Conservation (phyloP, 257 asterid genomes). For the Catharanthus roseus region DNA sequence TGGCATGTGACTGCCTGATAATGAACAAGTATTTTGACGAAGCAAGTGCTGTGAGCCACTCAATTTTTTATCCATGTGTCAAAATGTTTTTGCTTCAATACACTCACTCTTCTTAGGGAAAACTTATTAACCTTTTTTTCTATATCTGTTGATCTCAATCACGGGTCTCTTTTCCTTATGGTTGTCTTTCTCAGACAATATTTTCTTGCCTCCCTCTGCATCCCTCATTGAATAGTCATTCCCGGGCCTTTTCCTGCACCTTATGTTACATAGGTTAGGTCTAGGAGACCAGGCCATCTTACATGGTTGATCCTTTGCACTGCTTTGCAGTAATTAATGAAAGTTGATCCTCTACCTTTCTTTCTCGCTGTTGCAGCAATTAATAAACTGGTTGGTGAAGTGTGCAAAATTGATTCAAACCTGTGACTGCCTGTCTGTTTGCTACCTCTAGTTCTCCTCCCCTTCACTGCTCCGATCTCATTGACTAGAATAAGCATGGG, state of each 20-base stretch:
- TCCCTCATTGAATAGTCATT: background rate
- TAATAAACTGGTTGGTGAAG: background rate
- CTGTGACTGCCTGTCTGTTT: too few species aligned
- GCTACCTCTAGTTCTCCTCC: background rate
- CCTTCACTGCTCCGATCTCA: background rate
- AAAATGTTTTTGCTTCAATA: background rate
- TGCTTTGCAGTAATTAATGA: background rate
- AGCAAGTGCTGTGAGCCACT: background rate
- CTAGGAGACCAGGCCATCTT: background rate
- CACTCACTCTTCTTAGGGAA: background rate
- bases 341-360: background rate
- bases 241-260: background rate
- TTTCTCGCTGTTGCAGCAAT: background rate
- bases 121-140: background rate
- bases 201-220: background rate
- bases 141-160: background rate
- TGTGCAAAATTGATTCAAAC: background rate
- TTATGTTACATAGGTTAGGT: background rate
- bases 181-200: background rate
- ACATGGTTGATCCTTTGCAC: background rate
- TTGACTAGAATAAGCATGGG: background rate
- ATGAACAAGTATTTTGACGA: background rate
- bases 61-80: background rate
- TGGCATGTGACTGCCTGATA: background rate
- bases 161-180: background rate